Percentiles rank a stretch among this genome's conserved stretches.
phyloP scores from a whole-genome alignment of 352 stramenopile genomes.

The Phytopythium aichiense region DNA sequence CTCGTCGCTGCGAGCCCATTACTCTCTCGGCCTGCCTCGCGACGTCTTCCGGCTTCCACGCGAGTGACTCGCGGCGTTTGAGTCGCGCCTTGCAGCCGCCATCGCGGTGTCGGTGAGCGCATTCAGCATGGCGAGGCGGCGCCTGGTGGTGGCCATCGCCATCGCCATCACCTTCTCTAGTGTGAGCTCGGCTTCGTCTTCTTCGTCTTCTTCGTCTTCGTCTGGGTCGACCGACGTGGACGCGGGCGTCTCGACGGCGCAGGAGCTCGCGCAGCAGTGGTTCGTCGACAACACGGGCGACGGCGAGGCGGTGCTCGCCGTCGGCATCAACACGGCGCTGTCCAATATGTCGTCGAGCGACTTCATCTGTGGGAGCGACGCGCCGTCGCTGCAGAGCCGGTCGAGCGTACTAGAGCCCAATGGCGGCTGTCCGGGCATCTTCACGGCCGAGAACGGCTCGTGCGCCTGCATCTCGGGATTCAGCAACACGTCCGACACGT shows the following conservation, averaged over 20 bases:
- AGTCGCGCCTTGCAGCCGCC: no score
- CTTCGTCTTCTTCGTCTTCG: no score
- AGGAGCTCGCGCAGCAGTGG: conserved; percentile 25
- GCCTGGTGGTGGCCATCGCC: no score
- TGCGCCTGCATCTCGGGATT: conserved; percentile 24
- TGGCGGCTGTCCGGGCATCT: conserved; percentile 25
- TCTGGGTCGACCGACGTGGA: no score
- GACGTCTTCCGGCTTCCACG: no score
- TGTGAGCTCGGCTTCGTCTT: no score
- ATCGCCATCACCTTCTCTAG: no score
- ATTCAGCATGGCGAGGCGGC: no score
- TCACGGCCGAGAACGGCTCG: conserved; percentile 23
- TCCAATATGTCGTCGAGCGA: conserved; percentile 19
- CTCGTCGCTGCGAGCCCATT: no score
- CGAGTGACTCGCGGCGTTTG: no score
- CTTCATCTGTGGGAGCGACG: conserved; percentile 24
- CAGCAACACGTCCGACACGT: conserved; percentile 9
- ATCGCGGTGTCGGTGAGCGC: no score
- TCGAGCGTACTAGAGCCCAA: conserved; percentile 14
- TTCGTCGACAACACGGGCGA: conserved; percentile 22
- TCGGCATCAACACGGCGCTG: conserved; percentile 19
- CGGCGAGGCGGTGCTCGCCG: conserved; percentile 24
- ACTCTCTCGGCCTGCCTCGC: no score
- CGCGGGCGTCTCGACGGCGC: conserved; percentile 12
- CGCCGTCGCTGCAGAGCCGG: conserved; percentile 24